Evolutionary conservation across 345 rosid genomes (phyloP).

Genomic region (Eucalyptus sp.): DNA sequence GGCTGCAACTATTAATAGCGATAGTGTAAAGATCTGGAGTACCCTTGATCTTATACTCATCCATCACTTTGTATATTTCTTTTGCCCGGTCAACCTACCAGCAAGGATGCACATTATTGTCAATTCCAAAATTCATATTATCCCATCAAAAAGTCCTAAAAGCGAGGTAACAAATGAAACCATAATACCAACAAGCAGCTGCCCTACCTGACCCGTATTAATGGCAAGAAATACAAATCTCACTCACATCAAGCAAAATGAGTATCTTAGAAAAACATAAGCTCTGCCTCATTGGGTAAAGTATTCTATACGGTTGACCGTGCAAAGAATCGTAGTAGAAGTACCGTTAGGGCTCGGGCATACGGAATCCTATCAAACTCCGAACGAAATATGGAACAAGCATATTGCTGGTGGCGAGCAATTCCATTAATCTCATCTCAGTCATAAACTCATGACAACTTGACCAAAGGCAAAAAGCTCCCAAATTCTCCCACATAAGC

Average conservation of each 20-base stretch:
- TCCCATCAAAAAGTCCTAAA: not conserved
- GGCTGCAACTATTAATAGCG: constrained; percentile 70
- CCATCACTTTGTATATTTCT: constrained; percentile 76
- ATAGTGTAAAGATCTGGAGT: constrained; percentile 92
- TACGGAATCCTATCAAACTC: not conserved
- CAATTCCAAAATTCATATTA: not conserved
- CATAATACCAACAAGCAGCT: not conserved
- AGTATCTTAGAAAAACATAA: not conserved
- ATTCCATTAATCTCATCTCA: not conserved
- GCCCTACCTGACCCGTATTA: constrained; percentile 69
- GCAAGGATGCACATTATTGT: constrained; percentile 2
- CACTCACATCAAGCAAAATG: not conserved
- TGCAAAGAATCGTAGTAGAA: too few species aligned
- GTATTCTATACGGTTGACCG: too few species aligned
- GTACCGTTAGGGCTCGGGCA: too few species aligned
- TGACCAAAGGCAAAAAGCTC: not conserved
- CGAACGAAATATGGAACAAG: not conserved
- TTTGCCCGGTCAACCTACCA: constrained; percentile 63
- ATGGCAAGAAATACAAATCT: too few species aligned
- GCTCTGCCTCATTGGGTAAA: not conserved
- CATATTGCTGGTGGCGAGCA: not conserved
- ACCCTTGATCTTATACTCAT: constrained; percentile 60
- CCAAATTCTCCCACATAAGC: not conserved
- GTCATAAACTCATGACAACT: not conserved
- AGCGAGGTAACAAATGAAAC: not conserved